Evolutionary conservation across 1,284 basidiomycete species (phyloP), one percentile per base, ranked within the genome.

Genomic region (Phellinidium pouzarii): DNA sequence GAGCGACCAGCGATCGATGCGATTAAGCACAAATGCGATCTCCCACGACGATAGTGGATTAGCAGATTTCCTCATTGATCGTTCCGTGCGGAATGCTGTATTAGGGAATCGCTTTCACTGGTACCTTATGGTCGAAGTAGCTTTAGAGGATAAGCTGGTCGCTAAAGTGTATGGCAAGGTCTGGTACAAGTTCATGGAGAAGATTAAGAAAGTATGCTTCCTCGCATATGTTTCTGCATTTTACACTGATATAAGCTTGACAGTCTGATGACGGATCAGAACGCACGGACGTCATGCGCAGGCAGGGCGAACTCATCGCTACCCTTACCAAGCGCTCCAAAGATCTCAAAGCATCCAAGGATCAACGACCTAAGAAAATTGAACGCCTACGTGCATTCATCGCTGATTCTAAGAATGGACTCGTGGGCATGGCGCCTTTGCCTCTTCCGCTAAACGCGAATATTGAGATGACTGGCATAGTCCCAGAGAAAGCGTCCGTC

Each of bases 111-210:
- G 90, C 25, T 76, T 99, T 56, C 89, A 96, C 65, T 99, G 96
- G 96, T 99, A 99, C 62, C 80, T 99, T 50, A 91, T 92, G 78
- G 95, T 99, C 2, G 96, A 99, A 67, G 86, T 83, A 23, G 79
- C 79, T 6, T 70, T 84, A 31, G 85, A 90, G 60, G 91, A 94
- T 64, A 82, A 84, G 49, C 71, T 83, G 23, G 82, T 89, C 64
- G 91, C 91, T 2, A 91, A 91, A 71, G 91, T 98, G 84, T 99
- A 94, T 64, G 88, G 84, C 1, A 79, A 86, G 47, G 91, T 99
- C 1, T 89, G 91, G 8, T 90, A 81, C 68, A 87, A 85, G 55
- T 98, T 93, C 64, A 86, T 92, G 78, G 82, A 81, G 60, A 86
- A 87, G 66, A 80, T 96, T 37, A 72, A 87, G 2, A 89, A 95